phyloP scores from a whole-genome alignment of 2,329 filamentous ascomycete genomes.

The Neonectria magnoliae region DNA sequence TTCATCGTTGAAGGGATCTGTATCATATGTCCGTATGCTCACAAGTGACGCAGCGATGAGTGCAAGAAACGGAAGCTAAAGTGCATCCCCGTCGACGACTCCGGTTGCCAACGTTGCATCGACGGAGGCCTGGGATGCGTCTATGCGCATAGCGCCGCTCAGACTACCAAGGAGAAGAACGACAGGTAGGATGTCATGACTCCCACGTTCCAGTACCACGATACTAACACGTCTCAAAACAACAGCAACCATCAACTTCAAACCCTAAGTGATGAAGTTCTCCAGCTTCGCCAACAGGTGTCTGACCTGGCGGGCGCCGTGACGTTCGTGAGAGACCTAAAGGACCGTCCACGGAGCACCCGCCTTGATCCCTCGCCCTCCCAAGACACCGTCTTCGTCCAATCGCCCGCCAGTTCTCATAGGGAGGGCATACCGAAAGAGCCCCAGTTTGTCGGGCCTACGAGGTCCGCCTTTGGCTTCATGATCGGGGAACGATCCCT shows the following conservation, averaged over 20 bases:
- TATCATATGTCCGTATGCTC: constrained; percentile 5
- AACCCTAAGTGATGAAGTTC: constrained; percentile 42
- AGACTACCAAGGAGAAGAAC: constrained; percentile 32
- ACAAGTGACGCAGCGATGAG: constrained; percentile 44
- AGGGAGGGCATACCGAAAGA: constrained; percentile 42
- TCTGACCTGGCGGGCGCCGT: constrained; percentile 42
- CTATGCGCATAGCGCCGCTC: constrained; percentile 36
- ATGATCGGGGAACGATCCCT: constrained; percentile 49
- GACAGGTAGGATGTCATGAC: constrained; percentile 30
- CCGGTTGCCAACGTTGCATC: constrained; percentile 46
- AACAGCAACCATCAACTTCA: constrained; percentile 24
- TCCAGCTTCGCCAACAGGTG: constrained; percentile 45
- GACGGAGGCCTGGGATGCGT: constrained; percentile 41
- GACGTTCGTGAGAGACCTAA: constrained; percentile 37
- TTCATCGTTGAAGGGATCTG: too few relatives aligned
- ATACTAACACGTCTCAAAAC: constrained; percentile 14
- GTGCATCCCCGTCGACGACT: constrained; percentile 45
- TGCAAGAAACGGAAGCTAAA: constrained; percentile 56
- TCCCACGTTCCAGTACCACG: neutral
- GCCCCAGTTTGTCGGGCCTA: constrained; percentile 51
- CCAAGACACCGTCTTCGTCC: constrained; percentile 18
- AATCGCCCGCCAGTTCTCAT: constrained; percentile 32
- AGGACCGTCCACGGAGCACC: constrained; percentile 29
- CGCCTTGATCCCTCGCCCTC: constrained; percentile 25
- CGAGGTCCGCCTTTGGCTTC: constrained; percentile 48